Conservation (phyloP, 2,329 filamentous ascomycete species). For the Chaetothyriales sp. region DNA sequence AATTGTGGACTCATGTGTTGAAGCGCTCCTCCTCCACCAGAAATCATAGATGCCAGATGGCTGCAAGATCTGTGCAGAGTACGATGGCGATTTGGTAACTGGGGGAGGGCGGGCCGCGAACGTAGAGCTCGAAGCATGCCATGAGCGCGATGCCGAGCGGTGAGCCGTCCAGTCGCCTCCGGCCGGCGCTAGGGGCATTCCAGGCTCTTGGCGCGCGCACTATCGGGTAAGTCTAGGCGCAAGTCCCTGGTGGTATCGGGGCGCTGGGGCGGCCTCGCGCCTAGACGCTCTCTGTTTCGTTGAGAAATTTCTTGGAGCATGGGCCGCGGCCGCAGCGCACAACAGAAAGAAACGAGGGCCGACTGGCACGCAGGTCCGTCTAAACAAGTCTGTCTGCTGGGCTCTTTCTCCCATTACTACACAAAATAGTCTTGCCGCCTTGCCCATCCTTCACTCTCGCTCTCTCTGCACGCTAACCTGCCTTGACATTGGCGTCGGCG, state of each 20-base stretch:
- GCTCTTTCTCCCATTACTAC: not conserved
- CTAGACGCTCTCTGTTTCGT: not conserved
- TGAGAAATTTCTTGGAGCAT: not conserved
- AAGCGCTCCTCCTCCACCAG: too few relatives aligned
- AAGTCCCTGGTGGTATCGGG: not conserved
- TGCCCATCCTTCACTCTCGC: not conserved
- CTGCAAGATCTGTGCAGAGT: too few relatives aligned
- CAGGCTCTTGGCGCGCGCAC: not conserved
- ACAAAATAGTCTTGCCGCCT: not conserved
- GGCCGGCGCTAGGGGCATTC: not conserved
- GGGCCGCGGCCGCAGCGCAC: not conserved
- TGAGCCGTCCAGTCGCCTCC: too few relatives aligned
- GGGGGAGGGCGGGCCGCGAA: too few relatives aligned
- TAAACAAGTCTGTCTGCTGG: not conserved
- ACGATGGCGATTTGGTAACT: too few relatives aligned
- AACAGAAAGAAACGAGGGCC: not conserved
- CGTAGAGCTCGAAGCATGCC: too few relatives aligned
- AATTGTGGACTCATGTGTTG: too few relatives aligned
- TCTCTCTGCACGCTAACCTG: not conserved
- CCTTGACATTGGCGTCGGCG: not conserved
- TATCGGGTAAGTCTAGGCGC: not conserved
- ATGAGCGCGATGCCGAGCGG: too few relatives aligned
- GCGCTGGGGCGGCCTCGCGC: too few relatives aligned
- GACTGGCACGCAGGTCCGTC: not conserved
- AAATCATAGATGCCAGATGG: too few relatives aligned